phyloP scores from a whole-genome alignment of 306 rosid species.

The Medicago lupulina region DNA sequence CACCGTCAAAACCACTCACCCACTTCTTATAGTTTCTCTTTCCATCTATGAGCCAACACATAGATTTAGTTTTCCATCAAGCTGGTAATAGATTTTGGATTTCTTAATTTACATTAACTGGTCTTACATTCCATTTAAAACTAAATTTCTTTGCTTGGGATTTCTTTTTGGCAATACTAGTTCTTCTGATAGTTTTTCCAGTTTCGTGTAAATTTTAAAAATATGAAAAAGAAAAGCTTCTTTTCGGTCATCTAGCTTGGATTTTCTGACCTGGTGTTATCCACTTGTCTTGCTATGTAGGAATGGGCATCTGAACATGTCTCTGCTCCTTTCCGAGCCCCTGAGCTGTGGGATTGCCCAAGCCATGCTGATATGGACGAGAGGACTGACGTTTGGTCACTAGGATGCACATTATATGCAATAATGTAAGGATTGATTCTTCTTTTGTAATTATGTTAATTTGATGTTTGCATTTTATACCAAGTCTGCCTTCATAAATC shows the following conservation, averaged over 20 bases:
- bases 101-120: slow-evolving; percentile 2
- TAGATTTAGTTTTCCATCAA: too few species aligned
- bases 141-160: slow-evolving; percentile 13
- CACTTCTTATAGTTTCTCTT: too few species aligned
- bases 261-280: slow-evolving; percentile 34
- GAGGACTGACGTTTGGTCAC: slow-evolving; percentile 96
- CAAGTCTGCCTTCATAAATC: slow-evolving; percentile 10
- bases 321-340: slow-evolving; percentile 97
- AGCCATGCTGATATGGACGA: slow-evolving; percentile 87
- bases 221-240: slow-evolving; percentile 37
- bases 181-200: slow-evolving; percentile 18
- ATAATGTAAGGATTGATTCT: slow-evolving; percentile 73
- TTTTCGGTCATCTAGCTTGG: slow-evolving; percentile 37
- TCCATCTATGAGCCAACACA: too few species aligned
- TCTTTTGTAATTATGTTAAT: slow-evolving; percentile 19
- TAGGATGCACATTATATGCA: slow-evolving; percentile 97
- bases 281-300: slow-evolving; percentile 55
- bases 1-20: too few species aligned
- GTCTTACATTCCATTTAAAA: slow-evolving; percentile 13
- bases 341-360: slow-evolving; percentile 99
- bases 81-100: background rate
- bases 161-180: slow-evolving; percentile 25
- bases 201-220: slow-evolving; percentile 28
- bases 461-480: slow-evolving; percentile 17
- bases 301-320: slow-evolving; percentile 99